A percentile compares a stretch with the other conserved stretches of the same genome.
Evolutionary conservation across 164 flowering plant species (phyloP).

Genomic region (Dillenia suffruticosa): DNA sequence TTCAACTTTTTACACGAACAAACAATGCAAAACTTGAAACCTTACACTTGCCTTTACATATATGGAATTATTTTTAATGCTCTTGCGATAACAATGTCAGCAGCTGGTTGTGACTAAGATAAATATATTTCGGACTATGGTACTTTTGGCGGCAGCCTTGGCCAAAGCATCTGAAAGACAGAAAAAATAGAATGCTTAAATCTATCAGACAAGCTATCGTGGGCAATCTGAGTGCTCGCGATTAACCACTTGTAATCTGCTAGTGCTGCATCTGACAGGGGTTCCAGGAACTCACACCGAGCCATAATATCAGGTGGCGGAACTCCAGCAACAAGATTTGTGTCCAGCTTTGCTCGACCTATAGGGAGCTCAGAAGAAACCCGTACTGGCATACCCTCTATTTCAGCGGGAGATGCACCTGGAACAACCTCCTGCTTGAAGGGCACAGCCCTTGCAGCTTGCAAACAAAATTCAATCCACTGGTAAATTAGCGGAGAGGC

Average conservation of each 20-base stretch:
- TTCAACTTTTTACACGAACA: too few relatives aligned
- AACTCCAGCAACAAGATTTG: slow-evolving; percentile 70
- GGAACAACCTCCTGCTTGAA: slow-evolving; percentile 74
- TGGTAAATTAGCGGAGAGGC: slow-evolving; percentile 83
- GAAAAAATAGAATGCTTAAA: slow-evolving; percentile 16
- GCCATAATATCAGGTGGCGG: slow-evolving; percentile 71
- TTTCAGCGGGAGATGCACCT: slow-evolving; percentile 69
- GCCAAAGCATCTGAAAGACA: slow-evolving; percentile 6
- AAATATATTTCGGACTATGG: too few relatives aligned
- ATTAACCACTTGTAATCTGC: slow-evolving; percentile 59
- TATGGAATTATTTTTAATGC: too few relatives aligned
- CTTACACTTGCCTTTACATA: too few relatives aligned
- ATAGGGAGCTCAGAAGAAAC: slow-evolving; percentile 23
- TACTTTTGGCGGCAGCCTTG: slow-evolving; percentile 7
- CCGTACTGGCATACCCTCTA: slow-evolving; percentile 21
- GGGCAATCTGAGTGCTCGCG: slow-evolving; percentile 31
- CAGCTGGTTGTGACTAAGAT: too few relatives aligned
- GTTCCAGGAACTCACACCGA: slow-evolving; percentile 77
- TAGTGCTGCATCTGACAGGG: slow-evolving; percentile 60
- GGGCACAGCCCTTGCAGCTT: slow-evolving; percentile 71
- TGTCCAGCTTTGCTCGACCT: slow-evolving; percentile 61
- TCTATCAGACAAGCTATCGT: slow-evolving; percentile 18
- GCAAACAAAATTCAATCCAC: slow-evolving; percentile 93
- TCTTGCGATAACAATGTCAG: too few relatives aligned
- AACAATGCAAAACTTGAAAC: too few relatives aligned